These are phyloP conservation scores for Pyrenophora seminiperda DNA, from an alignment of 2,329 filamentous ascomycete species.

Conservation along the genomic window DNA sequence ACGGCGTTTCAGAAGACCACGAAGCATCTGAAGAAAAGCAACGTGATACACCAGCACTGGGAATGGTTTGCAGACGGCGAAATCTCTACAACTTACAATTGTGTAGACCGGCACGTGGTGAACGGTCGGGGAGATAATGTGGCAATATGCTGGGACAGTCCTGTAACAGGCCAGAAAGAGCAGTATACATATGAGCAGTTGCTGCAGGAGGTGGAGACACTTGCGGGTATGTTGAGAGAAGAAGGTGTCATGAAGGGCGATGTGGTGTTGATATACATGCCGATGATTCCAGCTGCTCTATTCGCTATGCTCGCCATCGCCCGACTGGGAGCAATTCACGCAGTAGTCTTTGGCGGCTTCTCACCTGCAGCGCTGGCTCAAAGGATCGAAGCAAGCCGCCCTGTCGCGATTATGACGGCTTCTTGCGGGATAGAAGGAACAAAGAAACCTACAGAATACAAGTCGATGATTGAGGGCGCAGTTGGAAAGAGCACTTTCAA, in stretches of 20 bases:
- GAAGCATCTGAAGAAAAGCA: constrained; percentile 66
- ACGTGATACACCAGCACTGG: constrained; percentile 75
- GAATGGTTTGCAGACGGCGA: constrained; percentile 88
- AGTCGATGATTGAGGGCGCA: constrained; percentile 74
- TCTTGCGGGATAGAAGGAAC: constrained; percentile 89
- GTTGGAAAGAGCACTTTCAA: constrained; percentile 71
- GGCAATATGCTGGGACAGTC: constrained; percentile 87
- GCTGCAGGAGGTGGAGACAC: constrained; percentile 76
- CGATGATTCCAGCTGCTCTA: constrained; percentile 91
- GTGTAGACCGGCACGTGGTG: constrained; percentile 84
- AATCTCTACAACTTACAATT: constrained; percentile 91
- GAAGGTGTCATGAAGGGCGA: constrained; percentile 83
- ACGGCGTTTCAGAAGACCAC: constrained; percentile 63
- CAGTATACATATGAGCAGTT: constrained; percentile 76
- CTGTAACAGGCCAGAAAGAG: constrained; percentile 75
- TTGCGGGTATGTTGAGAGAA: constrained; percentile 81
- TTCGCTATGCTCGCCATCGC: constrained; percentile 82
- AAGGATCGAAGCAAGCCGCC: constrained; percentile 80
- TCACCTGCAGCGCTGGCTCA: constrained; percentile 81
- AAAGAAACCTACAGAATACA: constrained; percentile 79
- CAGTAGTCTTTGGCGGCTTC: constrained; percentile 93
- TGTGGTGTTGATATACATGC: constrained; percentile 93
- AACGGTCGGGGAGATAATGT: constrained; percentile 71
- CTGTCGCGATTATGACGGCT: constrained; percentile 79
- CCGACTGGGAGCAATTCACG: constrained; percentile 84